Evolutionary conservation across 2,329 filamentous ascomycete genomes (phyloP), one percentile per base, ranked within the genome.

Genomic region (Niveomyces coronatus): DNA sequence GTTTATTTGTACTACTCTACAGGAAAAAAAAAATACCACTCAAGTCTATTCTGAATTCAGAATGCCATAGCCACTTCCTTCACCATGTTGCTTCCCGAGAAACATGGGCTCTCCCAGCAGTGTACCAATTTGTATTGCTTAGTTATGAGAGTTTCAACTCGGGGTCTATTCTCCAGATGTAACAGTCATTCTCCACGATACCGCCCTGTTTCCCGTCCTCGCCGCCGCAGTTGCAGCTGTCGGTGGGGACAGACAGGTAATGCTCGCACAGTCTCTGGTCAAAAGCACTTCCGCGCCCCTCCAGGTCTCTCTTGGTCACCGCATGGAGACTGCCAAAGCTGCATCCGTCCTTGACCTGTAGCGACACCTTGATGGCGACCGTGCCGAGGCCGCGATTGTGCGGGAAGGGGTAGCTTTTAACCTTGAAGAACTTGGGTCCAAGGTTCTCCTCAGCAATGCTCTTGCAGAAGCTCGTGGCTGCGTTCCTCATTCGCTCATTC

Each of bases 171-270:
- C 19, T 38, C 31, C 39, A 44, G 23, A 11, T 39, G 13, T 44
- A 44, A 37, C 42, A 51, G 19, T 45, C 37, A 20, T 51, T 50
- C 17, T 16, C 16, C 35, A 49, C 35, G 2, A 10, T 18, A 6
- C 49, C 47, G 14, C 47, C 51, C 31, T 49, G 43, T 35, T 52
- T 53, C 6, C 33, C 36, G 16, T 50, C 42, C 5, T 43, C 43
- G 4, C 45, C 48, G 1, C 31, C 28, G 19, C 51, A 54, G 39
- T 53, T 43, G 27, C 49, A 53, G 23, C 43, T 42, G 26, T 53
- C 49, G 9, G 44, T 39, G 1, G 35, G 36, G 9, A 40, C 27
- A 13, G 20, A 30, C 3, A 53, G 29, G 41, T 53, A 51, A 9
- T 42, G 27, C 23, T 28, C 11, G 35, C 52, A 52, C 23, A 32